phyloP scores from a whole-genome alignment of 2,329 filamentous ascomycete genomes.

The Aspergillus sp. region DNA sequence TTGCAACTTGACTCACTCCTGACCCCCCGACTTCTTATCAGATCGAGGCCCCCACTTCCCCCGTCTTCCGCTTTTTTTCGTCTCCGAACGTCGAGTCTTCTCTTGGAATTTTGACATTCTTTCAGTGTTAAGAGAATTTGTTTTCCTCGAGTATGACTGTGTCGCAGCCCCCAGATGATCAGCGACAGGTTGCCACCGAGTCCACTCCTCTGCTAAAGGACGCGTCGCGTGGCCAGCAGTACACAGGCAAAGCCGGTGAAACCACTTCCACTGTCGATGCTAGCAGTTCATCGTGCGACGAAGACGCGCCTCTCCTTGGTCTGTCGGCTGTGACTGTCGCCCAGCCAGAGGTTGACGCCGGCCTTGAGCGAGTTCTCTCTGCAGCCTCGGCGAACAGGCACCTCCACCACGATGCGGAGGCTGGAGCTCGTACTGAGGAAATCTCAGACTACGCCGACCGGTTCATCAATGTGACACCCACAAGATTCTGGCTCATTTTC shows the following conservation, averaged over 20 bases:
- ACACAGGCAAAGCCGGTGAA: conserved; percentile 43
- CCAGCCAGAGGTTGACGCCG: conserved; percentile 33
- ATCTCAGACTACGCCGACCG: conserved; percentile 33
- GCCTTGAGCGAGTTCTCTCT: conserved; percentile 30
- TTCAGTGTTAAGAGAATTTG: neutral
- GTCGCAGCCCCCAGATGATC: neutral
- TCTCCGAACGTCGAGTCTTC: neutral
- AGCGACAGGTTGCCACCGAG: conserved; percentile 16
- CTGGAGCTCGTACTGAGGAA: conserved; percentile 16
- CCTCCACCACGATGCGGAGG: conserved; percentile 15
- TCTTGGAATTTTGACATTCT: neutral
- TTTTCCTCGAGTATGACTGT: conserved; percentile 7
- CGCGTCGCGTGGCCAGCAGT: conserved; percentile 17
- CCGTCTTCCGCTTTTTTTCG: neutral
- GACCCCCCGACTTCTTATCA: neutral
- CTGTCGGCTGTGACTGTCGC: conserved; percentile 31
- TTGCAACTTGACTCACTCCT: neutral
- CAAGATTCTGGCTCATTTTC: conserved; percentile 68
- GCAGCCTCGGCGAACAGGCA: conserved; percentile 17
- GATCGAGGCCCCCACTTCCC: neutral
- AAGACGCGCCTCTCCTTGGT: conserved; percentile 27
- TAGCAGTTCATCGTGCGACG: conserved; percentile 16
- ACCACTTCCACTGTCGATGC: conserved; percentile 38
- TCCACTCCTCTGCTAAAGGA: conserved; percentile 25
- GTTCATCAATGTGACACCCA: conserved; percentile 44